phyloP scores from a whole-genome alignment of 495 filamentous ascomycete genomes.

The Endocarpon pusillum region DNA sequence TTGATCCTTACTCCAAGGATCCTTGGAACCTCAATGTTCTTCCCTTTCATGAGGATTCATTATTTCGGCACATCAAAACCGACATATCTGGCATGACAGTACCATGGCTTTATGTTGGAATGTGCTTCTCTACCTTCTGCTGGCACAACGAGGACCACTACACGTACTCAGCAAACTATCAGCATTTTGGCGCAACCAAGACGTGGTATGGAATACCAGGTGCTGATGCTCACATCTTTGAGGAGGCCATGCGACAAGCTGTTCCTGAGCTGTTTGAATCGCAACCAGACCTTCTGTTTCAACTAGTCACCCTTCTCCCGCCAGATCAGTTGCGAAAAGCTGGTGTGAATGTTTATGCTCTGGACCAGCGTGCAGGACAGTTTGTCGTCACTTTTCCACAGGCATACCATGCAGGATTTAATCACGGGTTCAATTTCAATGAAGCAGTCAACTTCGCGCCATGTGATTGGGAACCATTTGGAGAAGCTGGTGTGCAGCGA shows the following conservation, averaged over 20 bases:
- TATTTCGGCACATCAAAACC: slow-evolving; percentile 93
- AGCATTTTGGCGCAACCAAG: slow-evolving; percentile 96
- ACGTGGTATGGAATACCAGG: slow-evolving; percentile 98
- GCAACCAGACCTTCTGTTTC: slow-evolving; percentile 91
- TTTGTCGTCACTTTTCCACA: slow-evolving; percentile 92
- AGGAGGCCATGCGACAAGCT: slow-evolving; percentile 84
- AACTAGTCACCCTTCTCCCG: slow-evolving; percentile 84
- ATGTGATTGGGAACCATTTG: slow-evolving; percentile 89
- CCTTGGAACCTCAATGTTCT: slow-evolving; percentile 95
- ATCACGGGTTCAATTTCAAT: slow-evolving; percentile 97
- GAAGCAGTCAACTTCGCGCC: slow-evolving; percentile 98
- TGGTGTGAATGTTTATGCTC: slow-evolving; percentile 78
- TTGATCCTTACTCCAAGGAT: slow-evolving; percentile 69
- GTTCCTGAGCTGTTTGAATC: slow-evolving; percentile 95
- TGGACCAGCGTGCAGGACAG: slow-evolving; percentile 90
- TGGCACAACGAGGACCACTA: slow-evolving; percentile 99
- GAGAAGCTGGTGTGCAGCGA: slow-evolving; percentile 69
- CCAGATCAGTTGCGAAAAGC: slow-evolving; percentile 91
- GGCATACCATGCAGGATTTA: slow-evolving; percentile 86
- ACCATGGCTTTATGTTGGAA: slow-evolving; percentile 98
- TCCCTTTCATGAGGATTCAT: slow-evolving; percentile 75
- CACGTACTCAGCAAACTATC: slow-evolving; percentile 95
- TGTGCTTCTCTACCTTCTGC: slow-evolving; percentile 99
- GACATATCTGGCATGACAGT: slow-evolving; percentile 99
- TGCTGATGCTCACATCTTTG: slow-evolving; percentile 83